Evolutionary conservation across 129 eudicot genomes (phyloP).

Genomic region (Saposhnikovia divaricata): DNA sequence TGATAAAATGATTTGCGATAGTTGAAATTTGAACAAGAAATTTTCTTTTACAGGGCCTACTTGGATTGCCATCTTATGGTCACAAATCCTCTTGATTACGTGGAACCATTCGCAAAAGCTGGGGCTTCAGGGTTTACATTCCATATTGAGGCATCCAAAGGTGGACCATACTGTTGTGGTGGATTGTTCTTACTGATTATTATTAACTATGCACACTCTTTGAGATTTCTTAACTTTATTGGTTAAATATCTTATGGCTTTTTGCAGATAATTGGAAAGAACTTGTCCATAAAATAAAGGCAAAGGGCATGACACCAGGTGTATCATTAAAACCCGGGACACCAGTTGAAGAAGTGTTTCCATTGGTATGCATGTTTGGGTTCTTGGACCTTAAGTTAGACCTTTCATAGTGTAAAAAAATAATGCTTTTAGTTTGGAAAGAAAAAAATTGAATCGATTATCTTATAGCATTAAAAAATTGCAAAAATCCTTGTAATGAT

Average conservation of each 20-base stretch:
- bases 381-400: neutral
- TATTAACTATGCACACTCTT: neutral
- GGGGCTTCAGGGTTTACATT: slow-evolving; percentile 98
- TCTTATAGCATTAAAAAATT: neutral
- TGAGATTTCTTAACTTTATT: neutral
- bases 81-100: slow-evolving; percentile 88
- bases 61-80: slow-evolving; percentile 96
- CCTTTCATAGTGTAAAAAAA: neutral
- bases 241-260: neutral
- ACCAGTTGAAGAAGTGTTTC: slow-evolving; percentile 84
- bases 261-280: slow-evolving; percentile 80
- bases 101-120: slow-evolving; percentile 81
- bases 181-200: neutral
- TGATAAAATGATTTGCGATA: neutral
- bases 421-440: neutral
- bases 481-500: neutral
- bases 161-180: slow-evolving; percentile 26
- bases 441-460: neutral
- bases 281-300: slow-evolving; percentile 55
- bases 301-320: slow-evolving; percentile 84
- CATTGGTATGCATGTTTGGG: slow-evolving; percentile 48
- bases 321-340: slow-evolving; percentile 89
- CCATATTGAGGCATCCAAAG: slow-evolving; percentile 88
- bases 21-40: neutral
- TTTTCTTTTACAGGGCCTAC: slow-evolving; percentile 55